Base-by-base conservation (phyloP, 768 basidiomycete species). In the Cubamyces lactineus region DNA sequence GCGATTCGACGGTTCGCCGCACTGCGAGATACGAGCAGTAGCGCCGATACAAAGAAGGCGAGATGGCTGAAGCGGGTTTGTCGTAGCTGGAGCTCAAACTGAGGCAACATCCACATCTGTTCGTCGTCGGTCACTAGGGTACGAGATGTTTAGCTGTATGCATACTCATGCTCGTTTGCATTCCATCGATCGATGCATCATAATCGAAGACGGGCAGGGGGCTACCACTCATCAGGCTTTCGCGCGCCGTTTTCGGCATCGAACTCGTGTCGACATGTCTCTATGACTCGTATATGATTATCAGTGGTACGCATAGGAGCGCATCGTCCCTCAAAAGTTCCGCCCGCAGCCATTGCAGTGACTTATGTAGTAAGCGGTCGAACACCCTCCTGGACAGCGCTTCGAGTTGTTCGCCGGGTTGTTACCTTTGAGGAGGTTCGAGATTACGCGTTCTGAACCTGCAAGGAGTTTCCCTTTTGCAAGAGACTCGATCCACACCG, bases 11-110 rank as follows among this genome's bases (percentile, higher is more conserved):
- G 81, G 34, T 70, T 79, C 16, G 72, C 73, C 23, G 72, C 72
- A 6, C 70, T 77, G 54, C 75, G 75, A 4, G 62, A 71, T 13
- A 68, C 73, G 53, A 68, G 74, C 49, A 76, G 72, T 42, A 72
- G 71, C 26, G 71, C 73, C 24, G 77, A 77, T 51, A 79, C 75
- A 59, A 74, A 74, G 67, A 82, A 76, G 53, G 69, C 80, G 52
- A 78, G 82, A 6, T 86, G 86, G 86, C 73, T 82, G 49, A 84
- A 80, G 66, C 77, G 77, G n/a, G 81, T 83, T 26, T 88, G 87
- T 70, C 74, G 77, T 3, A 78, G 82, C 73, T 74, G 71, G 73
- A 66, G 13, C 51, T 49, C 57, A 5, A 47, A 26, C 19, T 61
- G 42, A 56, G 34, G 34, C 34, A 11, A 34, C 34, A 34, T 9